These are phyloP conservation scores for Eragrostis tef DNA, from an alignment of 202 grass and related monocot species.

Conservation along the genomic window DNA sequence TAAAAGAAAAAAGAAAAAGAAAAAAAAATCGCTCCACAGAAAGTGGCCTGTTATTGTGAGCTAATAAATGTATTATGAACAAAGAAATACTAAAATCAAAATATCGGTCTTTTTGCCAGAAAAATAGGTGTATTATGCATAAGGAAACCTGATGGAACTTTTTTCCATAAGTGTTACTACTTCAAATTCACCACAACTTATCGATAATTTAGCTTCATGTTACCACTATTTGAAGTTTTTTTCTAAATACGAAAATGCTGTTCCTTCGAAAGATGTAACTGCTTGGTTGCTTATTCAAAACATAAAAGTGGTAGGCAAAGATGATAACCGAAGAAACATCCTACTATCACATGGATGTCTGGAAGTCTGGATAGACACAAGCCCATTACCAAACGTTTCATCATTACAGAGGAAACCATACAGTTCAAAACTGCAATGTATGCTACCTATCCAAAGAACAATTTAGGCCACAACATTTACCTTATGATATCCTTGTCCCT, in stretches of 20 bases:
- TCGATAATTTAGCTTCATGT: neutral
- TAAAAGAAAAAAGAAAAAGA: slow-evolving; percentile 8
- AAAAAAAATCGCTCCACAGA: neutral
- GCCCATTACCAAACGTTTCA: slow-evolving; percentile 8
- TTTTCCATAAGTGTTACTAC: neutral
- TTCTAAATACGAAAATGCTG: neutral
- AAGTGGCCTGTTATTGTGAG: neutral
- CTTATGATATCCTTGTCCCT: slow-evolving; percentile 82
- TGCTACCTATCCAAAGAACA: neutral
- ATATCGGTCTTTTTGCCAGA: neutral
- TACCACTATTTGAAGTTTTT: neutral
- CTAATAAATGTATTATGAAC: neutral
- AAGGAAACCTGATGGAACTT: neutral
- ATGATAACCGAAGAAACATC: neutral
- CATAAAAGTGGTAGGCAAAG: neutral
- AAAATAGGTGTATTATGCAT: neutral
- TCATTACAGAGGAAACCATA: slow-evolving; percentile 22
- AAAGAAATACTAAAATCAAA: neutral
- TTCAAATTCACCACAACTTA: neutral
- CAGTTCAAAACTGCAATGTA: neutral
- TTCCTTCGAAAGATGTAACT: neutral
- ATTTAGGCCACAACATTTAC: slow-evolving; percentile 49
- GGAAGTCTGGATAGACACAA: neutral
- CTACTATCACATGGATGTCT: neutral
- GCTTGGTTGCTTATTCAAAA: neutral